Percentiles rank a stretch among this genome's conserved stretches.
These are phyloP conservation scores for Saccharomyces hybrid DNA, from an alignment of 1,139 yeast species.

Conservation along the genomic window DNA sequence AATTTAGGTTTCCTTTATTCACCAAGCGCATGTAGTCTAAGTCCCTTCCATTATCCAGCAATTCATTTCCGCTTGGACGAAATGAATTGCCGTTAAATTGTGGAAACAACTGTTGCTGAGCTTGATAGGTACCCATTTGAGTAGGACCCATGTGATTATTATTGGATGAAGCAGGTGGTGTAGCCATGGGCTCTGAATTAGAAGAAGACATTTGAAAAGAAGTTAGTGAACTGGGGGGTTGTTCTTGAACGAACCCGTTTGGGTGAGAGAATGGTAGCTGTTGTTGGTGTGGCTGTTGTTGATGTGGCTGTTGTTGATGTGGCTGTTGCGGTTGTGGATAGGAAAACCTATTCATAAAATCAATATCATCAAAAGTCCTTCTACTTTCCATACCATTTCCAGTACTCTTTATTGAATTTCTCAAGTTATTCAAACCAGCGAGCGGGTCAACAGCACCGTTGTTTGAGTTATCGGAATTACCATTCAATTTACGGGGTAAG, in stretches of 20 bases:
- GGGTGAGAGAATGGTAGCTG: not conserved
- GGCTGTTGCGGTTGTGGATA: not conserved
- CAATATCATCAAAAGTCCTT: not conserved
- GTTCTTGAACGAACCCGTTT: not conserved
- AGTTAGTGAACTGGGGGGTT: not conserved
- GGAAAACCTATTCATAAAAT: not conserved
- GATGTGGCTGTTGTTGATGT: not conserved
- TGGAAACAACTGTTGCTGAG: conserved; percentile 6
- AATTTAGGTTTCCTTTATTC: not conserved
- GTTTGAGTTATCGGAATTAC: not conserved
- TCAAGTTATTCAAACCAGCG: not conserved
- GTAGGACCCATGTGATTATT: not conserved
- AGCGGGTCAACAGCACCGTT: not conserved
- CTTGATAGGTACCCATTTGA: conserved; percentile 6
- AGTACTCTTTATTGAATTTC: not conserved
- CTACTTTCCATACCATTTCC: not conserved
- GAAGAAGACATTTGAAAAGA: conserved; percentile 1
- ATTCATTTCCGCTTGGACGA: conserved; percentile 4
- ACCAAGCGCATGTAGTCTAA: no score
- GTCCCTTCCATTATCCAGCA: not conserved
- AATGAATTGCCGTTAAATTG: conserved; percentile 3
- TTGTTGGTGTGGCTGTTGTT: not conserved
- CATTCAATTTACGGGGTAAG: conserved; percentile 19
- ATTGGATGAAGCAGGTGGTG: not conserved
- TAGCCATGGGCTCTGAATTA: conserved; percentile 2